Percentiles rank a stretch among this genome's conserved stretches.
phyloP scores from a whole-genome alignment of 768 basidiomycete species.

The Leccinum pellstonianum region DNA sequence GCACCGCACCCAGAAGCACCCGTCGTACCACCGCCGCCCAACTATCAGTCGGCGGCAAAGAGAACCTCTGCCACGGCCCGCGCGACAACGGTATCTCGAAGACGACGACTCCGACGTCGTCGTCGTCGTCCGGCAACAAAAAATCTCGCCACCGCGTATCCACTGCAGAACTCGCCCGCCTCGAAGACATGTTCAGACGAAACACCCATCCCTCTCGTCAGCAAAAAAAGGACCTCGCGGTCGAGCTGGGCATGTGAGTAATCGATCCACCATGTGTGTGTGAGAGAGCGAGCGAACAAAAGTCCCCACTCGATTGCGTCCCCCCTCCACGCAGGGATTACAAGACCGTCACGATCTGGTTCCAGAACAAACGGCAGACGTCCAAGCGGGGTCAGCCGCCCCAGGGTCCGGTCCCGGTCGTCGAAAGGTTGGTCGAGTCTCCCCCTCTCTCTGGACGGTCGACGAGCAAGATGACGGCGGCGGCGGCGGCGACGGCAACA shows the following conservation, averaged over 20 bases:
- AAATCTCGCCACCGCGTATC: slow-evolving; percentile 42
- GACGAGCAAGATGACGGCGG: not conserved
- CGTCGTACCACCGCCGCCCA: slow-evolving; percentile 21
- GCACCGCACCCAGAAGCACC: slow-evolving; percentile 25
- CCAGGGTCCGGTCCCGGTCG: not conserved
- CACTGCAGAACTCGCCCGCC: slow-evolving; percentile 24
- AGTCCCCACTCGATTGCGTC: not conserved
- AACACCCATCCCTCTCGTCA: slow-evolving; percentile 33
- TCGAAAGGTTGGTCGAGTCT: not conserved
- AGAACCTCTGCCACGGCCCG: slow-evolving; percentile 4
- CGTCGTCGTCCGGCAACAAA: slow-evolving; percentile 11
- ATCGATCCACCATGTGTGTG: not conserved
- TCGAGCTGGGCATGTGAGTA: slow-evolving; percentile 30
- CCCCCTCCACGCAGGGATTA: slow-evolving; percentile 34
- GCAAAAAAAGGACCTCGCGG: slow-evolving; percentile 29
- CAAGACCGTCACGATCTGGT: slow-evolving; percentile 68
- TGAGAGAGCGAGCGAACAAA: not conserved
- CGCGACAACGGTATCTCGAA: not conserved
- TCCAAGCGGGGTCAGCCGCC: slow-evolving; percentile 30
- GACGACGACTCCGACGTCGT: not conserved
- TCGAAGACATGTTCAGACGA: slow-evolving; percentile 28
- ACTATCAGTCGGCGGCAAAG: slow-evolving; percentile 13
- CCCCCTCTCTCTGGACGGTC: not conserved
- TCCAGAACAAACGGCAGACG: slow-evolving; percentile 77
- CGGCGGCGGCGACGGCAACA: not conserved